Base-by-base conservation (phyloP, 1,284 basidiomycete genomes). In the Omphalotus olearius region DNA sequence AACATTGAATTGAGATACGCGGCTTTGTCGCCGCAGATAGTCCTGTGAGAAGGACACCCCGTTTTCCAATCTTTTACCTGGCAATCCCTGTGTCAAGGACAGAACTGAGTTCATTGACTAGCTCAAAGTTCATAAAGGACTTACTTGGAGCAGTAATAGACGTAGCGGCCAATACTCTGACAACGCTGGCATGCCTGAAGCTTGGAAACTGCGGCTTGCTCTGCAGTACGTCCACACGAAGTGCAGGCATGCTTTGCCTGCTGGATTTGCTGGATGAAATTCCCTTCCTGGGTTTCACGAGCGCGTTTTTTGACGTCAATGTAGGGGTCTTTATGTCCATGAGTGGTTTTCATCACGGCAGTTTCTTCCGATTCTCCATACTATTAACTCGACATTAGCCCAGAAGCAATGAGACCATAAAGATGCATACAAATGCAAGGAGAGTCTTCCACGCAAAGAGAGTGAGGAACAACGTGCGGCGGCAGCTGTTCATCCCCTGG, bases 101-200 rank as follows among this genome's bases (percentile, higher is more conserved):
- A 28, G 11, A 28, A n/a, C 13, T 37, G 23, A 23, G 26, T 14
- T 13, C n/a, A 2, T 6, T 23, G 6, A 26, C 16, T 6, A 25
- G 25, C 37, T 6, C 11, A 28, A 23, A 47, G n/a, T n/a, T 28
- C 7, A 2, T 2, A 2, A 2, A 33, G 33, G n/a, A 1, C 28
- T 14, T 30, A 49, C 47, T 26, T 49, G 38, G 23, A 28, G 25
- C 47, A 49, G 25, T 49, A 49, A 39, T 30, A 49, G 38, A 49
- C 47, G 17, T 28, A n/a, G 23, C 47, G 37, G 6, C 38, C 47
- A 16, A 49, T 49, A 2, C 13, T 28, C 4, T 39, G 30, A 39
- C 47, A 49, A 18, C 41, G 40, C n/a, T 26, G 38, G 30, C 47
- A 49, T 18, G 25, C 36, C 20, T 25, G 23, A 16, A 49, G 18